A percentile compares a stretch with the other conserved stretches of the same genome.
phyloP scores from a whole-genome alignment of 2,329 filamentous ascomycete species.

The Tolypocladium endophyticum region DNA sequence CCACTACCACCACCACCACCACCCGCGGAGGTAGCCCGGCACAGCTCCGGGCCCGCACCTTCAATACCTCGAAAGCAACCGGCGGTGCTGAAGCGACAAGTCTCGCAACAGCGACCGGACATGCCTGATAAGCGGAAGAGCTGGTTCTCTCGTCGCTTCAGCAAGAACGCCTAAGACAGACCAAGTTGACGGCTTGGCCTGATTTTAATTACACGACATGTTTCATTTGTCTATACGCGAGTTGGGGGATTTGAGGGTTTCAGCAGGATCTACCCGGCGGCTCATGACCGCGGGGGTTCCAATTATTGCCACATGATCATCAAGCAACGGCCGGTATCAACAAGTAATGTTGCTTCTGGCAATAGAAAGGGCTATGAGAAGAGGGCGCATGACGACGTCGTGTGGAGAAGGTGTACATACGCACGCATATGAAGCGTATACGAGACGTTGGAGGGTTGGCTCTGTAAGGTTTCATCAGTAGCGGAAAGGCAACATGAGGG shows the following conservation, averaged over 20 bases:
- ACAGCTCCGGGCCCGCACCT: constrained; percentile 6
- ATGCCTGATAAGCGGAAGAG: constrained; percentile 68
- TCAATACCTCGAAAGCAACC: constrained; percentile 18
- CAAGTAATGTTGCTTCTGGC: not conserved
- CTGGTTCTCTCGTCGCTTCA: constrained; percentile 79
- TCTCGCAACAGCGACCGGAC: constrained; percentile 5
- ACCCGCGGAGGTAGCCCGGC: constrained; percentile 9
- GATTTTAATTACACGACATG: not conserved
- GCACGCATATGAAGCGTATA: constrained; percentile 15
- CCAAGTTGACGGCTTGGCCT: not conserved
- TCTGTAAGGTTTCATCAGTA: constrained; percentile 3
- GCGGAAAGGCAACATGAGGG: not conserved
- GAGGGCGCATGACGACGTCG: not conserved
- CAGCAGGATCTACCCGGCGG: not conserved
- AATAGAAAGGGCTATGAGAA: not conserved
- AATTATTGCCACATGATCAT: not conserved
- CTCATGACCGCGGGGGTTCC: constrained; percentile 13
- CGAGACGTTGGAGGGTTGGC: constrained; percentile 11
- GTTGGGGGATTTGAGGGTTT: not conserved
- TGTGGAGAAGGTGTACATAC: constrained; percentile 10
- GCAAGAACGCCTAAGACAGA: constrained; percentile 36
- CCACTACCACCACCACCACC: constrained; percentile 13
- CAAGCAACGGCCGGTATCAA: not conserved
- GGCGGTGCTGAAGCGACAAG: constrained; percentile 16
- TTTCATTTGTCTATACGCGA: constrained; percentile 2